Conservation (phyloP, 2,329 filamentous ascomycete genomes). For the Fusarium duplospermum region DNA sequence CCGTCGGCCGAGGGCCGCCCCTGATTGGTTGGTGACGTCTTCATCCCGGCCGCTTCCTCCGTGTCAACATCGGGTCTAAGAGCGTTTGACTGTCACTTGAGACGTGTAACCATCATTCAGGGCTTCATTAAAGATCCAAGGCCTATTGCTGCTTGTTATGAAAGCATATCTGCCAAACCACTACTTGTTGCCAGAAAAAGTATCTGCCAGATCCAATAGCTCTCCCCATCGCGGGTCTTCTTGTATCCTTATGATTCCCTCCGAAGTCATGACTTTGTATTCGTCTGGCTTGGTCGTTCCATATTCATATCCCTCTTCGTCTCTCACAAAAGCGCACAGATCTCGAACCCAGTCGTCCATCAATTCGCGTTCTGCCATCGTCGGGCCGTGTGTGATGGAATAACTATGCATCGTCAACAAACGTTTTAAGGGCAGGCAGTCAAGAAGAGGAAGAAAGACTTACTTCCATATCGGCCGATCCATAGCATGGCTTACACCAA, state of each 20-base stretch:
- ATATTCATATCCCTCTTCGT: neutral
- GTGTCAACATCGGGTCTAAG: neutral
- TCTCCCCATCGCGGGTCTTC: slow-evolving; percentile 12
- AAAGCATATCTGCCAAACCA: accelerated
- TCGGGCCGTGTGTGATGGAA: slow-evolving; percentile 18
- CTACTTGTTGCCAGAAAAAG: slow-evolving; percentile 5
- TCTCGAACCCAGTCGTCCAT: slow-evolving; percentile 21
- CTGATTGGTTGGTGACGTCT: neutral
- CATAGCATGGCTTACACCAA: slow-evolving; percentile 27
- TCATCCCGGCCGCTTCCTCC: neutral
- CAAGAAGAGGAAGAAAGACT: neutral
- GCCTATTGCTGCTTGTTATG: neutral
- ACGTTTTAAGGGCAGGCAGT: neutral
- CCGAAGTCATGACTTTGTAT: slow-evolving; percentile 18
- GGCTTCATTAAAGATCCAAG: neutral
- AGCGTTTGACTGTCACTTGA: neutral
- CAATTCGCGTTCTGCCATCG: neutral
- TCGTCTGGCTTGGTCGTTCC: slow-evolving; percentile 1
- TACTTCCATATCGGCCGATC: slow-evolving; percentile 27
- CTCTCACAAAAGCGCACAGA: slow-evolving; percentile 10
- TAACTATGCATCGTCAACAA: neutral
- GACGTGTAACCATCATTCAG: neutral
- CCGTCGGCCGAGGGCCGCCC: neutral
- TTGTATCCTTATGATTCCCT: slow-evolving; percentile 6
- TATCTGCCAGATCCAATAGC: slow-evolving; percentile 7